Percentiles rank a stretch among this genome's conserved stretches.
These are phyloP conservation scores for Beauveria sp. DNA, from an alignment of 2,329 filamentous ascomycete species.

Conservation along the genomic window DNA sequence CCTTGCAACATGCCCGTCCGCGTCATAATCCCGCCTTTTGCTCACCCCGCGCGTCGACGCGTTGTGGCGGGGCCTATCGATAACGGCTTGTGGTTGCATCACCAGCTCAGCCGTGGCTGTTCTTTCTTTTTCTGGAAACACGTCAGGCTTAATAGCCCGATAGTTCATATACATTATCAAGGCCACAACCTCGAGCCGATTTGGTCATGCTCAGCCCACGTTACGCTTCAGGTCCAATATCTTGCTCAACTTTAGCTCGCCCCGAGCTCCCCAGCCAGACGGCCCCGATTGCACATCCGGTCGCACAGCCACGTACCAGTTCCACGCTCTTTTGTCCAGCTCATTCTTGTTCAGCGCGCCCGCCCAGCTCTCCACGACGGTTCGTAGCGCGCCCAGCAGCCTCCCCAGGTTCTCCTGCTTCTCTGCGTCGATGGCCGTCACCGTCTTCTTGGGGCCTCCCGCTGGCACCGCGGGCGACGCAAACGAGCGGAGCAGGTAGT, in stretches of 20 bases:
- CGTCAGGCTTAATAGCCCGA: not conserved
- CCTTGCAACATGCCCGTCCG: not conserved
- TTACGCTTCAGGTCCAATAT: slow-evolving; percentile 54
- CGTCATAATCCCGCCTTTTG: not conserved
- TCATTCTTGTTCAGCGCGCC: slow-evolving; percentile 54
- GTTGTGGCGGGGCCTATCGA: slow-evolving; percentile 12
- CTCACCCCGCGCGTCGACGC: slow-evolving; percentile 10
- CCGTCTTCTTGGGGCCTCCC: slow-evolving; percentile 39
- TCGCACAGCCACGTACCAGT: slow-evolving; percentile 70
- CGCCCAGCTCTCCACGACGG: slow-evolving; percentile 69
- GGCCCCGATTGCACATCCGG: slow-evolving; percentile 68
- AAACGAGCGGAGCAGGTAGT: slow-evolving; percentile 54
- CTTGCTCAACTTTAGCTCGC: slow-evolving; percentile 54
- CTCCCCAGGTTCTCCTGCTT: slow-evolving; percentile 63
- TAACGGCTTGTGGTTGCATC: not conserved
- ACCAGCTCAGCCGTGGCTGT: not conserved
- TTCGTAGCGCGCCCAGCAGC: slow-evolving; percentile 62
- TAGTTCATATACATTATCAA: not conserved
- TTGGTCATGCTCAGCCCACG: not conserved
- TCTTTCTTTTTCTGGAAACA: not conserved
- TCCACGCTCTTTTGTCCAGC: slow-evolving; percentile 69
- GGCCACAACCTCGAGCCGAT: not conserved
- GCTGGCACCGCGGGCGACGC: slow-evolving; percentile 31
- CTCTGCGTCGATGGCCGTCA: slow-evolving; percentile 45
- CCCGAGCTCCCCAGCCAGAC: slow-evolving; percentile 79